Conservation (phyloP, 352 stramenopile species). For the Pythium grandisporangium region DNA sequence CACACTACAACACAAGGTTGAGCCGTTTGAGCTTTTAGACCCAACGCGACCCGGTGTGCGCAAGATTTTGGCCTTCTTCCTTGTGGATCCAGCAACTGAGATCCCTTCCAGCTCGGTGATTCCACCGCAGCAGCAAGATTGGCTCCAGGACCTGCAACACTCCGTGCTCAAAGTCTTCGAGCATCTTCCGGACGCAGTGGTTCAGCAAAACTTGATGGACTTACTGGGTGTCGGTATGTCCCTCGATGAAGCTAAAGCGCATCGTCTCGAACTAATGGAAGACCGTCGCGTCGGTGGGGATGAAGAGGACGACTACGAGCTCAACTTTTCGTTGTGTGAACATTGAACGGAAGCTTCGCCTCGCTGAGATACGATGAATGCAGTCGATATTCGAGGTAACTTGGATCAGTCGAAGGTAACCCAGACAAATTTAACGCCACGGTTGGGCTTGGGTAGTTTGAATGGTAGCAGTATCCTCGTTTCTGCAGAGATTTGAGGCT, state of each 20-base stretch:
- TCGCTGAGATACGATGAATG: too few species aligned
- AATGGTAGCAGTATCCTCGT: too few species aligned
- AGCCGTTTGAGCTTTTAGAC: slow-evolving; percentile 17
- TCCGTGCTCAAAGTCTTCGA: neutral
- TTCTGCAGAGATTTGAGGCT: too few species aligned
- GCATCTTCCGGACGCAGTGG: slow-evolving; percentile 6
- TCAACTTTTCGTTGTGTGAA: slow-evolving; percentile 14
- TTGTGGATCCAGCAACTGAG: slow-evolving; percentile 19
- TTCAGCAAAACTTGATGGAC: slow-evolving; percentile 1
- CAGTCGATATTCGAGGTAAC: too few species aligned
- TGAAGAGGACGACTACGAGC: slow-evolving; percentile 7
- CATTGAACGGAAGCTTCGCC: too few species aligned
- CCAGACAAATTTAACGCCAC: too few species aligned
- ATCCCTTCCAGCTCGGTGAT: slow-evolving; percentile 20
- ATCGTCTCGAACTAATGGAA: slow-evolving; percentile 15
- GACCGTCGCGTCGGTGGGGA: slow-evolving; percentile 8
- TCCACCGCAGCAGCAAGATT: slow-evolving; percentile 18
- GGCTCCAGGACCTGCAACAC: slow-evolving; percentile 1
- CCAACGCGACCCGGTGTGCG: slow-evolving; percentile 10
- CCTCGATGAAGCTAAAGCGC: slow-evolving; percentile 11
- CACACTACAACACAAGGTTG: slow-evolving; percentile 17
- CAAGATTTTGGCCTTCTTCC: slow-evolving; percentile 30
- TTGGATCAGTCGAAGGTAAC: too few species aligned
- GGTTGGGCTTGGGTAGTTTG: too few species aligned
- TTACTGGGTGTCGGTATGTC: slow-evolving; percentile 11